A percentile compares a stretch with the other conserved stretches of the same genome.
These are phyloP conservation scores for Saccharomyces hybrid DNA, from an alignment of 1,139 yeast species.

Conservation along the genomic window DNA sequence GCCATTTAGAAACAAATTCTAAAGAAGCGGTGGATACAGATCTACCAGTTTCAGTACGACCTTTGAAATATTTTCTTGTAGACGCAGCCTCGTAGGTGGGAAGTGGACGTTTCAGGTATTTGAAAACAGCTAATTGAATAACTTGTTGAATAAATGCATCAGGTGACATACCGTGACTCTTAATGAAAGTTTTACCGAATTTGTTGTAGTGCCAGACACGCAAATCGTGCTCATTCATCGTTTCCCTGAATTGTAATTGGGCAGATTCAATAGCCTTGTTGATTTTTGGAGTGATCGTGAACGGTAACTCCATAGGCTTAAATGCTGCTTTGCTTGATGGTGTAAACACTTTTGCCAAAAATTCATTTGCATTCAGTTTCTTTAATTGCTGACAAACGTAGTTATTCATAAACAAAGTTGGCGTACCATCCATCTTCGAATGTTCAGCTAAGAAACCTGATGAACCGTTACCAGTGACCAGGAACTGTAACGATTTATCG, in stretches of 20 bases:
- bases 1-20: slow-evolving; percentile 70
- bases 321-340: slow-evolving; percentile 21
- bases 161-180: slow-evolving; percentile 62
- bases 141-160: slow-evolving; percentile 72
- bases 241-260: slow-evolving; percentile 44
- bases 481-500: slow-evolving; percentile 87
- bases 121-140: slow-evolving; percentile 71
- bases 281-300: slow-evolving; percentile 49
- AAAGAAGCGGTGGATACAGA: slow-evolving; percentile 72
- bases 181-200: slow-evolving; percentile 63
- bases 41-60: slow-evolving; percentile 95
- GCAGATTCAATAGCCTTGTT: slow-evolving; percentile 50
- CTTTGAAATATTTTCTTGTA: slow-evolving; percentile 78
- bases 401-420: slow-evolving; percentile 84
- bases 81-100: slow-evolving; percentile 97
- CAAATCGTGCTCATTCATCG: slow-evolving; percentile 50
- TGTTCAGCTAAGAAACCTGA: slow-evolving; percentile 96
- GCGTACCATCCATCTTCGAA: slow-evolving; percentile 97
- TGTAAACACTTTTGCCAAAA: slow-evolving; percentile 28
- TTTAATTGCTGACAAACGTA: slow-evolving; percentile 52
- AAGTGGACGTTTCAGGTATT: slow-evolving; percentile 69
- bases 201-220: slow-evolving; percentile 65
- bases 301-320: slow-evolving; percentile 22
- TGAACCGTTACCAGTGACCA: slow-evolving; percentile 72
- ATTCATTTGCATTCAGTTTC: slow-evolving; percentile 39